Conservation (phyloP, 2,329 filamentous ascomycete genomes). For the Tolypocladium album region DNA sequence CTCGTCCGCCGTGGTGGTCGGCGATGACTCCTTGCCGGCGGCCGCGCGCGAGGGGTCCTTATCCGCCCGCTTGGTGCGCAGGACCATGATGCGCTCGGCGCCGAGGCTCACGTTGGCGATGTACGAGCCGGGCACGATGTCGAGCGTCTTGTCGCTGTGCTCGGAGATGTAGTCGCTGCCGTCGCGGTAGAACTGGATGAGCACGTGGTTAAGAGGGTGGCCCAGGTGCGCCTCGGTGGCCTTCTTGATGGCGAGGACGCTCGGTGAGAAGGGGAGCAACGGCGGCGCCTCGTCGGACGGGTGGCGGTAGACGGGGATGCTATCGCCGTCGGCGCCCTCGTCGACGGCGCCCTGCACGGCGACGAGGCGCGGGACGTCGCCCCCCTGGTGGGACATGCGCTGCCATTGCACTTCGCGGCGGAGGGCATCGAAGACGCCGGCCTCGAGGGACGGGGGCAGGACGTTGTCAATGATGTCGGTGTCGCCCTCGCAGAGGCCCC, state of each 20-base stretch:
- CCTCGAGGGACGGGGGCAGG: slow-evolving; percentile 44
- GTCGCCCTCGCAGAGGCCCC: slow-evolving; percentile 67
- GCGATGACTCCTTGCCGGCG: neutral
- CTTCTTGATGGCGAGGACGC: slow-evolving; percentile 56
- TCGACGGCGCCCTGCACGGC: slow-evolving; percentile 72
- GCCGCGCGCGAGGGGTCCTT: slow-evolving; percentile 22
- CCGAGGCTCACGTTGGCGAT: slow-evolving; percentile 95
- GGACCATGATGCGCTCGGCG: slow-evolving; percentile 78
- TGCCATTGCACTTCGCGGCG: slow-evolving; percentile 75
- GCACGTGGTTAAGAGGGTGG: slow-evolving; percentile 77
- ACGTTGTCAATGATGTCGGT: slow-evolving; percentile 64
- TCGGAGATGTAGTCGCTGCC: slow-evolving; percentile 90
- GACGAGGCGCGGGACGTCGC: slow-evolving; percentile 82
- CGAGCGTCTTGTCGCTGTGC: slow-evolving; percentile 92
- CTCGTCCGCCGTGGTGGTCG: neutral
- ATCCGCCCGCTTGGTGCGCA: slow-evolving; percentile 65
- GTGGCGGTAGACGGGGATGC: slow-evolving; percentile 86
- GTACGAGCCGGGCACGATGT: slow-evolving; percentile 69
- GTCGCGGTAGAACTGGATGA: slow-evolving; percentile 88
- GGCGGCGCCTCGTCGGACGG: slow-evolving; percentile 81
- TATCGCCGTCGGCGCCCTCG: slow-evolving; percentile 53
- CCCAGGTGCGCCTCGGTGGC: slow-evolving; percentile 63
- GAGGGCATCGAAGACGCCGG: slow-evolving; percentile 57
- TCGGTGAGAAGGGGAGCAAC: slow-evolving; percentile 62
- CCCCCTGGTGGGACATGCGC: slow-evolving; percentile 84